These are phyloP conservation scores for Dactylellina parvicollis DNA, from an alignment of 2,329 filamentous ascomycete species.

Conservation along the genomic window DNA sequence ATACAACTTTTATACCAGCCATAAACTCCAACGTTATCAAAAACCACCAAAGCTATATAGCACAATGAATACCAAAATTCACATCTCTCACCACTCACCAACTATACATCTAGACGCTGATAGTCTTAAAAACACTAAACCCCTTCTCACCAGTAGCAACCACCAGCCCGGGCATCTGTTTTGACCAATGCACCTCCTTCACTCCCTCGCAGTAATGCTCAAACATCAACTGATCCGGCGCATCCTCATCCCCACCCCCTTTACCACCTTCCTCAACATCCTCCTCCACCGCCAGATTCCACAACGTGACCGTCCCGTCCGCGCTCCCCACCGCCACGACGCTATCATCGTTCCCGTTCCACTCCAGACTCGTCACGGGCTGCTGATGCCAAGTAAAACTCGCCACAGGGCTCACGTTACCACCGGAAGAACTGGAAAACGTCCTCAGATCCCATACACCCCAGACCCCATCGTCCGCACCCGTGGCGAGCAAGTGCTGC, in stretches of 20 bases:
- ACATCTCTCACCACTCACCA: neutral
- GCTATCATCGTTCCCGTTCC: constrained; percentile 96
- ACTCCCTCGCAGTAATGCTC: constrained; percentile 95
- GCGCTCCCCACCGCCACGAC: constrained; percentile 91
- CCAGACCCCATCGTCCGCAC: constrained; percentile 93
- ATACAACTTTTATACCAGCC: constrained; percentile 18
- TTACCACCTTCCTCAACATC: constrained; percentile 84
- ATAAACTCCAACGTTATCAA: constrained; percentile 16
- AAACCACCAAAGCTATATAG: neutral
- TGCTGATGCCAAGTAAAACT: constrained; percentile 95
- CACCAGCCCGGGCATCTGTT: constrained; percentile 88
- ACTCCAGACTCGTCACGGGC: constrained; percentile 94
- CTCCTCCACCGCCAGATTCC: constrained; percentile 95
- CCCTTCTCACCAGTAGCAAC: constrained; percentile 88
- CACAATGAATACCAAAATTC: neutral
- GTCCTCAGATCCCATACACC: constrained; percentile 89
- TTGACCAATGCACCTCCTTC: constrained; percentile 98
- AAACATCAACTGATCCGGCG: constrained; percentile 93
- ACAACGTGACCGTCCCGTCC: constrained; percentile 92
- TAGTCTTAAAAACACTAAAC: constrained; percentile 86
- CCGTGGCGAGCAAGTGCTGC: constrained; percentile 86
- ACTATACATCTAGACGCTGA: constrained; percentile 71
- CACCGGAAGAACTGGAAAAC: constrained; percentile 53
- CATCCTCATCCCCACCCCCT: constrained; percentile 84
- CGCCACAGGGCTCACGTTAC: constrained; percentile 79